Evolutionary conservation across 1,284 basidiomycete species (phyloP), one percentile per base, ranked within the genome.

Genomic region (Boletus albobrunnescens): DNA sequence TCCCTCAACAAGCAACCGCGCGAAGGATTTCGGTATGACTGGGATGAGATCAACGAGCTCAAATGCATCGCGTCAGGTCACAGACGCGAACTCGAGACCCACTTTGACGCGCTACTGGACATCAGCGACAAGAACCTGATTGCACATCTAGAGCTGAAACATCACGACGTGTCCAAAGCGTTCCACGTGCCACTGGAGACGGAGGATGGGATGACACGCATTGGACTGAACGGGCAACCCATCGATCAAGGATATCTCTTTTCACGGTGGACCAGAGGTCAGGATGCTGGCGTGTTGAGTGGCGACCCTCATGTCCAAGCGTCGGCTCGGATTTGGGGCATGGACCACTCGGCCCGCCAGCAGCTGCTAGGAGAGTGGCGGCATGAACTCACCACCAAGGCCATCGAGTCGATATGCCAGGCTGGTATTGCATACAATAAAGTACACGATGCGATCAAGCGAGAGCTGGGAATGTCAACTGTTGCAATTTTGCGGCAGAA

Each of bases 281-380:
- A 44, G 38, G 52, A 74, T 49, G 69, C 76, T n/a, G 79, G 77
- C 0, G 54, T 69, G 1, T 73, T 77, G 53, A 57, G 52, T 14
- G 20, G 53, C 3, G 52, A 64, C 0, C 53, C 58, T 3, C 50
- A 67, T 44, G 60, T 76, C n/a, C 49, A 17, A 16, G 55, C 53
- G 0, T 57, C 68, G 0, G 36, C 54, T 4, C 44, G 58, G 3
- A 63, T 82, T 13, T 84, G 82, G 82, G 46, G 44, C 0, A 73
- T 79, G 70, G 17, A 57, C 12, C 24, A 1, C 1, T 35, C 55
- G 0, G 55, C 56, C 19, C 74, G 82, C 16, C 44, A 58, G 37
- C 55, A 47, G 3, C 51, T 67, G 35, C 6, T 71, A 0, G 40
- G 28, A 0, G 32, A 56, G 32, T 84, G 81, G 81, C 59, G 53